Evolutionary conservation across 2,329 filamentous ascomycete species (phyloP).

Genomic region (Botryotinia globosa): DNA sequence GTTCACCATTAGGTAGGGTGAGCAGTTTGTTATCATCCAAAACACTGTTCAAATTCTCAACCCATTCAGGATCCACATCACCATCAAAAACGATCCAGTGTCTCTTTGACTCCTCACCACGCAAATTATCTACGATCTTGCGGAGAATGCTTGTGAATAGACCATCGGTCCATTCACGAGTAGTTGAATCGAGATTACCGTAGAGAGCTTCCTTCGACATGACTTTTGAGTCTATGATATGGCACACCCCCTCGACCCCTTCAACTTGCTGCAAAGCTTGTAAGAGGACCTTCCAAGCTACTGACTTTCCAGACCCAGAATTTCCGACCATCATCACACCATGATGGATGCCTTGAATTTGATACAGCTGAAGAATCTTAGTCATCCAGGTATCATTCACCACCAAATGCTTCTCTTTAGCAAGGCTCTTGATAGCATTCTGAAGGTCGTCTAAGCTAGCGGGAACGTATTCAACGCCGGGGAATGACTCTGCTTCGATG

Average conservation of each 20-base stretch:
- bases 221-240: constrained; percentile 98
- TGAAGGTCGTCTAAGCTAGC: constrained; percentile 80
- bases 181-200: constrained; percentile 92
- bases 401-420: constrained; percentile 80
- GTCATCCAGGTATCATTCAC: constrained; percentile 96
- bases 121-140: constrained; percentile 98
- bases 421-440: constrained; percentile 76
- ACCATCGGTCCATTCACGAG: constrained; percentile 97
- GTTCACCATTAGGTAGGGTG: constrained; percentile 95
- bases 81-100: constrained; percentile 99
- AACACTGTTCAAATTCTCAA: constrained; percentile 99
- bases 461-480: constrained; percentile 87
- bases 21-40: constrained; percentile 98
- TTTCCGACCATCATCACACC: constrained; percentile 99
- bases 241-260: constrained; percentile 86
- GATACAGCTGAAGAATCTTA: constrained; percentile 93
- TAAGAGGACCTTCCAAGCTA: constrained; percentile 88
- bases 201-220: constrained; percentile 99
- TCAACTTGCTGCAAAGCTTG: constrained; percentile 90
- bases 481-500: constrained; percentile 85
- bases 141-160: constrained; percentile 96
- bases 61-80: constrained; percentile 98
- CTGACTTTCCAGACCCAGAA: constrained; percentile 95
- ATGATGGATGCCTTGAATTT: constrained; percentile 96
- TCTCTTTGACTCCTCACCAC: constrained; percentile 92